Evolutionary conservation across 345 rosid species (phyloP).

Genomic region (Lumnitzera littorea): DNA sequence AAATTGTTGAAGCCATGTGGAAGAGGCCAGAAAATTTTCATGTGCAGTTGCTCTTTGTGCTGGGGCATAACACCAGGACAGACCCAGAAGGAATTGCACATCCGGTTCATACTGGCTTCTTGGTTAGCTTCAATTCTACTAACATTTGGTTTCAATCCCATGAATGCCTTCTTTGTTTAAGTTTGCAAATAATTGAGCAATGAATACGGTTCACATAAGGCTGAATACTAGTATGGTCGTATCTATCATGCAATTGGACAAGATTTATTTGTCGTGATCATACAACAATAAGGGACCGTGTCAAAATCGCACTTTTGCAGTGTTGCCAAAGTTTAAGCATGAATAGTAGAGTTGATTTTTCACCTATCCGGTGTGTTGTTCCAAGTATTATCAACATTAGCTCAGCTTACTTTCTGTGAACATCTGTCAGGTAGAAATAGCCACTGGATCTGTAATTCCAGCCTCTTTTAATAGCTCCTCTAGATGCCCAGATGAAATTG

Average conservation of each 20-base stretch:
- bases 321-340: too few species aligned
- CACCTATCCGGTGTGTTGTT: too few species aligned
- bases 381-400: background rate
- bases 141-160: background rate
- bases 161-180: background rate
- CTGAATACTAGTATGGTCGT: too few species aligned
- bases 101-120: constrained; percentile 63
- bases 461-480: constrained; percentile 60
- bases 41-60: constrained; percentile 52
- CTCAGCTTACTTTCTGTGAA: constrained; percentile 1
- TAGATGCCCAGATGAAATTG: constrained; percentile 81
- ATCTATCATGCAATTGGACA: too few species aligned
- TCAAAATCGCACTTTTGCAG: too few species aligned
- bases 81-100: constrained; percentile 52
- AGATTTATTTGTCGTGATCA: too few species aligned
- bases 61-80: constrained; percentile 61
- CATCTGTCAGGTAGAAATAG: constrained; percentile 52
- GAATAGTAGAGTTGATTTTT: too few species aligned
- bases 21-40: constrained; percentile 67
- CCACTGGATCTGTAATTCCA: constrained; percentile 51
- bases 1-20: constrained; percentile 53
- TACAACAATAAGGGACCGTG: too few species aligned
- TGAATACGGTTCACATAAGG: background rate
- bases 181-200: background rate
- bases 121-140: constrained; percentile 37